Conservation (phyloP, 1,284 basidiomycete genomes). For the Apiotrichum gracile region DNA sequence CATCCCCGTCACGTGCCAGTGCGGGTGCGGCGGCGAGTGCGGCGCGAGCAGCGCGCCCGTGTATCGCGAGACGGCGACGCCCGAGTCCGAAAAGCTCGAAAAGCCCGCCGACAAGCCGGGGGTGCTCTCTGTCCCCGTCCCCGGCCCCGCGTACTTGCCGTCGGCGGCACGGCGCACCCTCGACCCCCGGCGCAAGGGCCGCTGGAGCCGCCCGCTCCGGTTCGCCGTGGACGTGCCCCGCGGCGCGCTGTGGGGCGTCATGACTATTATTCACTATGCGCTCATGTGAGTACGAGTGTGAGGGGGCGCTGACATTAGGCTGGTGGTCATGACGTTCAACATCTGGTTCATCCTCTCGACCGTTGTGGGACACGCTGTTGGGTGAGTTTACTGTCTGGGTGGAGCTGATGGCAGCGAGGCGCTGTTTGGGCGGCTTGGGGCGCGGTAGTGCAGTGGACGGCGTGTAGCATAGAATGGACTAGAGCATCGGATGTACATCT, state of each 20-base stretch:
- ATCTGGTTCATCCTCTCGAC: conserved; percentile 41
- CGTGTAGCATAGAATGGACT: conserved; percentile 1
- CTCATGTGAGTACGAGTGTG: conserved; percentile 28
- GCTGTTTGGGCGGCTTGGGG: conserved; percentile 35
- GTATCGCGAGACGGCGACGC: neutral
- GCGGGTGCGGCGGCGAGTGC: conserved; percentile 15
- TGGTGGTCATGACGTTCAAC: conserved; percentile 45
- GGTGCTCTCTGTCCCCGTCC: neutral
- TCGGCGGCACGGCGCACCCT: conserved; percentile 18
- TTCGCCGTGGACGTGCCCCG: conserved; percentile 30
- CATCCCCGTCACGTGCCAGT: conserved; percentile 2
- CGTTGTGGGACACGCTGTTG: conserved; percentile 37
- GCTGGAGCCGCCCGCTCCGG: conserved; percentile 32
- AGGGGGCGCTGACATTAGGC: conserved; percentile 15
- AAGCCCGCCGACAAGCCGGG: neutral
- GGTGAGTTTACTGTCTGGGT: conserved; percentile 7
- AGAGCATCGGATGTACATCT: too few species aligned
- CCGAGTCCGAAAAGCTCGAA: neutral
- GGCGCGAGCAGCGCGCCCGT: conserved; percentile 2
- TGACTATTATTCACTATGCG: conserved; percentile 30
- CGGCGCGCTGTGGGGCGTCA: conserved; percentile 30
- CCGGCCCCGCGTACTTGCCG: conserved; percentile 15
- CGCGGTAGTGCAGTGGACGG: neutral
- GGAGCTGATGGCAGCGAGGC: conserved; percentile 16
- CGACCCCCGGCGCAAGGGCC: conserved; percentile 16